These are phyloP conservation scores for Lentinula detonsa DNA, from an alignment of 768 basidiomycete genomes.

Conservation along the genomic window DNA sequence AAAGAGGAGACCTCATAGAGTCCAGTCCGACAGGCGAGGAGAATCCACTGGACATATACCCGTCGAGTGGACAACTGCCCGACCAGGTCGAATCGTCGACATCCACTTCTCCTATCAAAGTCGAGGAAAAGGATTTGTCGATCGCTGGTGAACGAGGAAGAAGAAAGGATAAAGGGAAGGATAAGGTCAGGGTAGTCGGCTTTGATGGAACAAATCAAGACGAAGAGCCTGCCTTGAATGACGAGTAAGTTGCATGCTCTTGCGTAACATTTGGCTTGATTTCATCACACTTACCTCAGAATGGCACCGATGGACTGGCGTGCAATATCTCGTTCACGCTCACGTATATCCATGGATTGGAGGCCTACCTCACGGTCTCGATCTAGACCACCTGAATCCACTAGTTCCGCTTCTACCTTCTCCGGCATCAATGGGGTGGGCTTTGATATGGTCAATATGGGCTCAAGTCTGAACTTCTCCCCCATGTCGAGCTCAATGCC, in stretches of 20 bases:
- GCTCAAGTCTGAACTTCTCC: constrained; percentile 33
- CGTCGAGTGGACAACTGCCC: neutral
- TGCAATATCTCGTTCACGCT: constrained; percentile 84
- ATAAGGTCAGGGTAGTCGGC: constrained; percentile 70
- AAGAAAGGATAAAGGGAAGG: constrained; percentile 75
- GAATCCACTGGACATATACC: constrained; percentile 43
- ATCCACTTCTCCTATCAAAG: neutral
- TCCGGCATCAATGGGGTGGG: constrained; percentile 29
- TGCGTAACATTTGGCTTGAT: constrained; percentile 9
- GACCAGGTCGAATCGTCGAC: neutral
- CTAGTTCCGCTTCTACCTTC: constrained; percentile 26
- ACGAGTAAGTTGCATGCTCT: constrained; percentile 53
- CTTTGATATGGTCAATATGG: constrained; percentile 18
- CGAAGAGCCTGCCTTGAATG: constrained; percentile 38
- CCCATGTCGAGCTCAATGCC: constrained; percentile 15
- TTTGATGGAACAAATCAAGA: constrained; percentile 77
- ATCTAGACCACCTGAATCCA: constrained; percentile 62
- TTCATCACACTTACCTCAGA: constrained; percentile 22
- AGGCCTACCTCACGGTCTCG: constrained; percentile 71
- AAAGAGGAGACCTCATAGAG: constrained; percentile 30
- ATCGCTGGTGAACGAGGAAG: constrained; percentile 57
- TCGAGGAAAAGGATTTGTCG: constrained; percentile 15
- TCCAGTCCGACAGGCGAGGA: constrained; percentile 53
- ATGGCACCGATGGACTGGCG: constrained; percentile 88
- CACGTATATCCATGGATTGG: constrained; percentile 92